Evolutionary conservation across 208 protist genomes (phyloP), one percentile per base, ranked within the genome.

Genomic region (Trypanosomatidae sp.): DNA sequence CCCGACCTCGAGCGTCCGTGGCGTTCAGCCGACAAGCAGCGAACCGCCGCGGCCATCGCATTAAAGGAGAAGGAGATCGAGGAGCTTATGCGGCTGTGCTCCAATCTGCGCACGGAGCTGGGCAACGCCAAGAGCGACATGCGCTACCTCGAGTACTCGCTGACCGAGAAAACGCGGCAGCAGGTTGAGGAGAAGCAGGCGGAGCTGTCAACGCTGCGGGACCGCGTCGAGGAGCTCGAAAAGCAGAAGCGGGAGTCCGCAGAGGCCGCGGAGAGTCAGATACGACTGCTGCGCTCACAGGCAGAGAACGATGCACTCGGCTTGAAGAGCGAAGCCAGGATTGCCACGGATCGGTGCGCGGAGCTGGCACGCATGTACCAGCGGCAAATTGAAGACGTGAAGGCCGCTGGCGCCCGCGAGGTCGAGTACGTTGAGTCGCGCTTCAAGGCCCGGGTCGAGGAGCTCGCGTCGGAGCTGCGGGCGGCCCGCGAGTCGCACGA

Each of bases 1-100:
- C 93, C 93, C 3, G 92, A 97, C 49, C 81, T 97, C 39, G 87
- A 95, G 74, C 85, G 93, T 19, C 93, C 93, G 10, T 97, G 93
- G 91, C 85, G 93, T 2, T 86, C 87, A 9, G 65, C 72, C 3
- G 56, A 68, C 8, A 66, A 73, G 47, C 93, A 97, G 62, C 73
- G 74, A 33, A 75, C 76, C 22, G 82, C 88, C 3, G 79, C 69
- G 2, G 58, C 65, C 7, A 76, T 95, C 13, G 88, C 90, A 6
- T 66, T 93, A 53, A 97, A 94, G 80, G 91, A 97, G 56, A 87
- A 94, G 65, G 93, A 97, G 68, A 95, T 97, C 71, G 93, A 97
- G 77, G 82, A 88, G 69, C 80, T 95, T 17, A 79, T 93, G 81
- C 88, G 88, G 10, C 81, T 89, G 73, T 95, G 88, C 74, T 94